Evolutionary conservation across 257 asterid species (phyloP).

Genomic region (Vinca minor): DNA sequence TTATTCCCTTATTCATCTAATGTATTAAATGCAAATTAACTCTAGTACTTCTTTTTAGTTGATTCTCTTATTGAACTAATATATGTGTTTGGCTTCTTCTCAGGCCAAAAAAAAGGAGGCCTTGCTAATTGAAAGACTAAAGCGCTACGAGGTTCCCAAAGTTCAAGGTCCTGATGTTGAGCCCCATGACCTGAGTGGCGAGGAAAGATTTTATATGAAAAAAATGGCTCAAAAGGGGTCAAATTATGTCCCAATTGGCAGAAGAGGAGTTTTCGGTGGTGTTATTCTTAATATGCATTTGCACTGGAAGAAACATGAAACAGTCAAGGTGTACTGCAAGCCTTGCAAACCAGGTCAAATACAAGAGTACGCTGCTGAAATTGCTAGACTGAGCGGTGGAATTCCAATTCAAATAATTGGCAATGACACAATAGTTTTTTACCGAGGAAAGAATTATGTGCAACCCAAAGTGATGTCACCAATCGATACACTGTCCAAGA

Average conservation of each 20-base stretch:
- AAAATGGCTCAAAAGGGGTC: slow-evolving; percentile 90
- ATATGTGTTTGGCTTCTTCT: slow-evolving; percentile 7
- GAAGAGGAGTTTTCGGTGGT: slow-evolving; percentile 91
- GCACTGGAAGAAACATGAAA: slow-evolving; percentile 98
- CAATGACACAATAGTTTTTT: slow-evolving; percentile 68
- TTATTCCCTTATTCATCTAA: not conserved
- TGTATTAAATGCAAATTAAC: not conserved
- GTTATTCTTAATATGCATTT: slow-evolving; percentile 95
- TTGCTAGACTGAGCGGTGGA: slow-evolving; percentile 86
- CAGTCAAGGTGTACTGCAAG: slow-evolving; percentile 84
- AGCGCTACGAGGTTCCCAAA: slow-evolving; percentile 71
- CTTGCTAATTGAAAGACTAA: slow-evolving; percentile 64
- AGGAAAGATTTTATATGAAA: slow-evolving; percentile 76
- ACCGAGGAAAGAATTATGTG: slow-evolving; percentile 74
- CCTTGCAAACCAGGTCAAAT: slow-evolving; percentile 80
- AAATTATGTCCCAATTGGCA: slow-evolving; percentile 87
- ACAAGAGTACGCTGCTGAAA: slow-evolving; percentile 62
- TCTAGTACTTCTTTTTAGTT: too few relatives aligned
- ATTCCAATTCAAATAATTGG: slow-evolving; percentile 72
- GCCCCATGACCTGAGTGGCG: slow-evolving; percentile 70
- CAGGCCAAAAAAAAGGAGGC: slow-evolving; percentile 83
- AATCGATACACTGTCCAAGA: slow-evolving; percentile 78
- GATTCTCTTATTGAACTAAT: not conserved
- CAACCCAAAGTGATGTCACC: slow-evolving; percentile 97
- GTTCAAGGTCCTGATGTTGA: slow-evolving; percentile 79